Evolutionary conservation across 495 filamentous ascomycete species (phyloP).

Genomic region (Xanthoparmelia taractica): DNA sequence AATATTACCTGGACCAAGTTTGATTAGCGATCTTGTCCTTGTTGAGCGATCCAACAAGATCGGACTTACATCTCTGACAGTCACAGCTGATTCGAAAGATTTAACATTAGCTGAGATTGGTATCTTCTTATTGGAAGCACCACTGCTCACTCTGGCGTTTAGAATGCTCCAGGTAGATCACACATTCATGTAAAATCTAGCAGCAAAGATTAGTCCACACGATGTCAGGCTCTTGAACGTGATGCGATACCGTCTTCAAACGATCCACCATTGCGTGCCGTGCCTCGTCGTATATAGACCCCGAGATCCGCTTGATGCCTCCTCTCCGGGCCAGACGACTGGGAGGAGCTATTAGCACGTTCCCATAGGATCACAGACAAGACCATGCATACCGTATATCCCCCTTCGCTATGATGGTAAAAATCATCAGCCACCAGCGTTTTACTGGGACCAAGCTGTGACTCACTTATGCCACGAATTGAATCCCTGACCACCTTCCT

Average conservation of each 20-base stretch:
- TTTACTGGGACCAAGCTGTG: background rate
- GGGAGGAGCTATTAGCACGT: background rate
- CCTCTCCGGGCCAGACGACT: conserved; percentile 75
- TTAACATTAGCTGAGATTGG: background rate
- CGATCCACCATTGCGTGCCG: conserved; percentile 46
- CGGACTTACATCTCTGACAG: conserved; percentile 52
- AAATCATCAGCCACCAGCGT: conserved; percentile 22
- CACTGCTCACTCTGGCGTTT: conserved; percentile 39
- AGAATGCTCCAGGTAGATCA: conserved; percentile 44
- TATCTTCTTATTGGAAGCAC: background rate
- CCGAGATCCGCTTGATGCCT: conserved; percentile 67
- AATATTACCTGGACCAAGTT: conserved; percentile 48
- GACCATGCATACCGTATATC: conserved; percentile 53
- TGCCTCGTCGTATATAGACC: conserved; percentile 61
- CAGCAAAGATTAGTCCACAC: background rate
- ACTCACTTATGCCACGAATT: conserved; percentile 59
- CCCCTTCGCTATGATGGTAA: conserved; percentile 44
- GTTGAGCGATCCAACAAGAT: background rate
- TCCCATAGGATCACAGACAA: background rate
- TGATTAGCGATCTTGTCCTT: conserved; percentile 2
- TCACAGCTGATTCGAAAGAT: conserved; percentile 39
- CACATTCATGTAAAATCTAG: conserved; percentile 48
- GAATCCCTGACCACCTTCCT: conserved; percentile 57
- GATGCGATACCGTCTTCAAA: conserved; percentile 44
- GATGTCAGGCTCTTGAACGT: background rate